A percentile compares a stretch with the other conserved stretches of the same genome.
Evolutionary conservation across 23 red algal species (phyloP).

Genomic region (Gracilaria gracilis): DNA sequence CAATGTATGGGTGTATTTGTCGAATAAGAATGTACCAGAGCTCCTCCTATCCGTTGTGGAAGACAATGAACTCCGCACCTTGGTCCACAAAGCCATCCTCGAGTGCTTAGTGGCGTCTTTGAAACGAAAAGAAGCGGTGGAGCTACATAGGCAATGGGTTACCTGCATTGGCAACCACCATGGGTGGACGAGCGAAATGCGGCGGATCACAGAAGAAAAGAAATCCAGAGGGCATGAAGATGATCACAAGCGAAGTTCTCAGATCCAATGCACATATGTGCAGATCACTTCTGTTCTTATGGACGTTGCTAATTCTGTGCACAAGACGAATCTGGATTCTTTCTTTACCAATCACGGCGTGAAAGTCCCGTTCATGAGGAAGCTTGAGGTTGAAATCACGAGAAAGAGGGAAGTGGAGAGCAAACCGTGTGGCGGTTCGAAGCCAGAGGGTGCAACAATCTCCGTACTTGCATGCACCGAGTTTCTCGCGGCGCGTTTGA

Average conservation of each 20-base stretch:
- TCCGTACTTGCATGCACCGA: conserved; percentile 50
- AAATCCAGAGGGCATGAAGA: neutral
- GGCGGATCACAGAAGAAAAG: neutral
- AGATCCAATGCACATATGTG: conserved; percentile 24
- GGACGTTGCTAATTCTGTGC: conserved; percentile 11
- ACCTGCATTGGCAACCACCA: neutral
- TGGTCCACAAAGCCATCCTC: conserved; percentile 30
- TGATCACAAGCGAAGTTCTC: neutral
- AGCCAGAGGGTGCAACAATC: conserved; percentile 24
- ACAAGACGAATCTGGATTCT: neutral
- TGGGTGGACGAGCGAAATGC: conserved; percentile 2
- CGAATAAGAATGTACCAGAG: neutral
- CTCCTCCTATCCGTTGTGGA: conserved; percentile 8
- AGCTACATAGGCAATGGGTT: conserved; percentile 5
- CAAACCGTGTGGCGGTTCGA: conserved; percentile 45
- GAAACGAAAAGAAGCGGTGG: neutral
- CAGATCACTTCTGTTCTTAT: conserved; percentile 32
- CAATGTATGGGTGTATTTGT: neutral
- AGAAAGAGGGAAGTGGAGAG: neutral
- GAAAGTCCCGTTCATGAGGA: conserved; percentile 5
- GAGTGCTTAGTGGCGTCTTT: conserved; percentile 37
- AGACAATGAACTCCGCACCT: neutral
- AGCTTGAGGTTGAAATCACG: conserved; percentile 6
- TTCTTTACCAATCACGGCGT: conserved; percentile 5
- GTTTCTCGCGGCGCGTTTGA: conserved; percentile 27